phyloP scores from a whole-genome alignment of 495 filamentous ascomycete species.

The Neurospora terricola region DNA sequence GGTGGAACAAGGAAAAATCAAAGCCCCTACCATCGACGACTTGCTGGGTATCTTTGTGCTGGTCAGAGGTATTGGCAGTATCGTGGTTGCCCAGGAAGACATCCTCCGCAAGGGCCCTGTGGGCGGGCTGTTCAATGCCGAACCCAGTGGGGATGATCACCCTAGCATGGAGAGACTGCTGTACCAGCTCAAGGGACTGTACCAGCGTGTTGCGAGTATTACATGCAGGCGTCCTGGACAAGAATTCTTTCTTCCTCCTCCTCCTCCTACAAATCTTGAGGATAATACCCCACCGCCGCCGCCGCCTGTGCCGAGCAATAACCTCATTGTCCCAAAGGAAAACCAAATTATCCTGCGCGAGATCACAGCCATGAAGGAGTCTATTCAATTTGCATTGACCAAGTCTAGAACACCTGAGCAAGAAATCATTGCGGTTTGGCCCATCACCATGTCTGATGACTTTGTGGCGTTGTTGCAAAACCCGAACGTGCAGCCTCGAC shows the following conservation, averaged over 20 bases:
- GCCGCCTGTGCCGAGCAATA: neutral
- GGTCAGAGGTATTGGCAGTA: slow-evolving; percentile 15
- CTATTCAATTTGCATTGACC: slow-evolving; percentile 1
- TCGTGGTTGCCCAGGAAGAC: slow-evolving; percentile 9
- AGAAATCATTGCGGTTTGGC: slow-evolving; percentile 16
- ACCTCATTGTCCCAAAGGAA: neutral
- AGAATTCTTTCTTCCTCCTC: neutral
- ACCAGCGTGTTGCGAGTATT: neutral
- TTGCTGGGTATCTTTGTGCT: slow-evolving; percentile 14
- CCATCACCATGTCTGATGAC: slow-evolving; percentile 11
- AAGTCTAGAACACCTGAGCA: slow-evolving; percentile 10
- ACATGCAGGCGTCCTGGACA: neutral
- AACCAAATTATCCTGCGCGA: slow-evolving; percentile 6
- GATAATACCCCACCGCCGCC: neutral
- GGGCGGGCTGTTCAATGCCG: slow-evolving; percentile 2
- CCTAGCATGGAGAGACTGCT: slow-evolving; percentile 1
- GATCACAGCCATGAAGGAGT: neutral
- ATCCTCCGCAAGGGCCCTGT: slow-evolving; percentile 11
- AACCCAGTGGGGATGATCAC: neutral
- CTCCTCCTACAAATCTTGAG: neutral
- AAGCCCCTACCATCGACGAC: slow-evolving; percentile 10
- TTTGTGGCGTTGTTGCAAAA: slow-evolving; percentile 9
- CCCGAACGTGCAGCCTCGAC: neutral
- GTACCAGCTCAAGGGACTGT: slow-evolving; percentile 4
- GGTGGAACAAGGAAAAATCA: neutral